These are phyloP conservation scores for Wickerhamiella domercqiae DNA, from an alignment of 805 yeast species.

Conservation along the genomic window DNA sequence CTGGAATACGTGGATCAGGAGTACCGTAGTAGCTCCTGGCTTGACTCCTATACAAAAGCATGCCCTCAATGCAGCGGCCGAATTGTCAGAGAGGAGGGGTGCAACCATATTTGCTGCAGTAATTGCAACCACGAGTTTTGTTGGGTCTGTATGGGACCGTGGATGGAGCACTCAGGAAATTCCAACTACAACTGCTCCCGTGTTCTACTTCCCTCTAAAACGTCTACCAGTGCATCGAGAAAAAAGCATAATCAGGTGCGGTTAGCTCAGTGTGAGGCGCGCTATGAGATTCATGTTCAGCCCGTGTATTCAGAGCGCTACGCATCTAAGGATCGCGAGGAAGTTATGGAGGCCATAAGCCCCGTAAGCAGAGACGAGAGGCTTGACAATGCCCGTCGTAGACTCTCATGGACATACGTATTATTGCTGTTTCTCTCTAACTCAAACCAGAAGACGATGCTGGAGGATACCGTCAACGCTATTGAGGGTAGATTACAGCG, in stretches of 20 bases:
- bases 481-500: constrained; percentile 40
- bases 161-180: constrained; percentile 53
- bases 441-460: constrained; percentile 37
- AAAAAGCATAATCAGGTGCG: constrained; percentile 6
- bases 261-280: constrained; percentile 4
- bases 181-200: constrained; percentile 47
- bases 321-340: not conserved
- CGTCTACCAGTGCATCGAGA: not conserved
- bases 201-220: not conserved
- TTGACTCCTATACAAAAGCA: constrained; percentile 62
- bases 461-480: constrained; percentile 56
- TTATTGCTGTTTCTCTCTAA: constrained; percentile 51
- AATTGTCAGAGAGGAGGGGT: constrained; percentile 91
- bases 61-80: constrained; percentile 71
- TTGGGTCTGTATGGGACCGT: constrained; percentile 75
- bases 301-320: not conserved
- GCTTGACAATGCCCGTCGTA: constrained; percentile 52
- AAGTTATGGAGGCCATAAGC: too few relatives aligned
- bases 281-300: constrained; percentile 1
- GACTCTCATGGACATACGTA: constrained; percentile 84
- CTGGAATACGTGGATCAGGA: constrained; percentile 67
- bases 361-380: too few relatives aligned
- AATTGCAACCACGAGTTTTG: constrained; percentile 72
- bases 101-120: constrained; percentile 88
- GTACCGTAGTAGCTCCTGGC: constrained; percentile 79